Percentiles rank a stretch among this genome's conserved stretches.
Evolutionary conservation across 768 basidiomycete genomes (phyloP).

Genomic region (Fomitopsis serialis): DNA sequence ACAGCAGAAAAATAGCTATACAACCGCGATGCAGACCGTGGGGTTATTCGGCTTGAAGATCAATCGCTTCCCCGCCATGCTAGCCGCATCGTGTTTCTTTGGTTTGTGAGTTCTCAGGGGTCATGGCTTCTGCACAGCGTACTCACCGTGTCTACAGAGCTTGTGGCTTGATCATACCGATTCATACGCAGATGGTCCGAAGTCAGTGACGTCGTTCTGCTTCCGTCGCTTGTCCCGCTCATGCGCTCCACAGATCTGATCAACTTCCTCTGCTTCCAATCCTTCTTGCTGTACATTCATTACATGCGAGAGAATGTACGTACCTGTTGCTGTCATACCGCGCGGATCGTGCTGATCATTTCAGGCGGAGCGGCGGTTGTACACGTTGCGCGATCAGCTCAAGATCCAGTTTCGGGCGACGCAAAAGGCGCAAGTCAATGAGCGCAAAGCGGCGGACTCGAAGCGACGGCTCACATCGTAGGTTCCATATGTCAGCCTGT

Average conservation of each 20-base stretch:
- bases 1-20: conserved; percentile 31
- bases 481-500: conserved; percentile 22
- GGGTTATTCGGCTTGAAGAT: conserved; percentile 67
- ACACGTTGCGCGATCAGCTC: conserved; percentile 46
- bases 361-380: conserved; percentile 41
- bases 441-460: conserved; percentile 69
- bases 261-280: conserved; percentile 74
- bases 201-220: conserved; percentile 25
- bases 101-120: conserved; percentile 34
- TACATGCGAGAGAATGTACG: conserved; percentile 40
- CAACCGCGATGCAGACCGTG: conserved; percentile 48
- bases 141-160: conserved; percentile 22
- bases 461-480: conserved; percentile 79
- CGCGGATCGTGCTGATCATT: neutral
- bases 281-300: conserved; percentile 69
- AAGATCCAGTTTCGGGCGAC: conserved; percentile 51
- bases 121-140: neutral
- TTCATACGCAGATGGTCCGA: conserved; percentile 29
- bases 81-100: conserved; percentile 54
- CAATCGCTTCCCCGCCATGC: conserved; percentile 58
- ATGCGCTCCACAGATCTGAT: conserved; percentile 41
- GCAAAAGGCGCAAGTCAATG: conserved; percentile 57
- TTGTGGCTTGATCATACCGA: conserved; percentile 33
- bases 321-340: conserved; percentile 4
- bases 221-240: conserved; percentile 5